Conservation (phyloP, 495 filamentous ascomycete genomes). For the Chaetomidium leptoderma region DNA sequence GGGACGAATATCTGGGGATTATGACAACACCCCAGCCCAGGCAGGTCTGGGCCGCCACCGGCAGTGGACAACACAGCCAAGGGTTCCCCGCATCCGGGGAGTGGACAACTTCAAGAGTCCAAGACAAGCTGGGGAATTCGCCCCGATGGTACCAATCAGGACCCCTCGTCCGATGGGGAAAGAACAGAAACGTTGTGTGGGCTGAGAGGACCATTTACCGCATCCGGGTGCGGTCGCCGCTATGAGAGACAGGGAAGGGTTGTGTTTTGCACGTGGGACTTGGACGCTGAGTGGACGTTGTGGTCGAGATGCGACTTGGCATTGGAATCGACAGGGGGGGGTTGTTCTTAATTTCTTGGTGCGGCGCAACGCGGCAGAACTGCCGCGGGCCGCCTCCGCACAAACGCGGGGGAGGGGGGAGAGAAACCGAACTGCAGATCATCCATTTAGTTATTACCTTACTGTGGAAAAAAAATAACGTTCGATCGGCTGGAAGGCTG, state of each 20-base stretch:
- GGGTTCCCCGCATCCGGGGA: slow-evolving; percentile 9
- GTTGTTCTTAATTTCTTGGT: neutral
- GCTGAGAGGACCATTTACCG: neutral
- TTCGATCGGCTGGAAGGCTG: neutral
- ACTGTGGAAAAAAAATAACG: neutral
- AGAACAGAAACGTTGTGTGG: neutral
- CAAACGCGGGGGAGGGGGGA: slow-evolving; percentile 6
- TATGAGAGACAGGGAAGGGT: slow-evolving; percentile 5
- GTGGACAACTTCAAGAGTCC: neutral
- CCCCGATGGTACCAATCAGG: neutral
- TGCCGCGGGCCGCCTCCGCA: slow-evolving; percentile 9
- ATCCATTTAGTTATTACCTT: no score
- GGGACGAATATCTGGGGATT: neutral
- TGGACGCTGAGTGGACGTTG: neutral
- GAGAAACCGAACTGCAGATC: slow-evolving; percentile 1
- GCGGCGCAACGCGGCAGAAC: slow-evolving; percentile 4
- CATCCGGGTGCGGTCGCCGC: slow-evolving; percentile 7
- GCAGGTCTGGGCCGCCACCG: neutral
- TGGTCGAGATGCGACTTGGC: slow-evolving; percentile 15
- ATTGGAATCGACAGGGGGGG: neutral
- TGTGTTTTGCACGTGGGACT: slow-evolving; percentile 1
- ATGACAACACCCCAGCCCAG: neutral
- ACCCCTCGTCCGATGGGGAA: slow-evolving; percentile 1
- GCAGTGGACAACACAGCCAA: slow-evolving; percentile 3
- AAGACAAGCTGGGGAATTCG: neutral